Conservation (phyloP, 192 early-diverging fungal genomes). For the Coemansia sp. region DNA sequence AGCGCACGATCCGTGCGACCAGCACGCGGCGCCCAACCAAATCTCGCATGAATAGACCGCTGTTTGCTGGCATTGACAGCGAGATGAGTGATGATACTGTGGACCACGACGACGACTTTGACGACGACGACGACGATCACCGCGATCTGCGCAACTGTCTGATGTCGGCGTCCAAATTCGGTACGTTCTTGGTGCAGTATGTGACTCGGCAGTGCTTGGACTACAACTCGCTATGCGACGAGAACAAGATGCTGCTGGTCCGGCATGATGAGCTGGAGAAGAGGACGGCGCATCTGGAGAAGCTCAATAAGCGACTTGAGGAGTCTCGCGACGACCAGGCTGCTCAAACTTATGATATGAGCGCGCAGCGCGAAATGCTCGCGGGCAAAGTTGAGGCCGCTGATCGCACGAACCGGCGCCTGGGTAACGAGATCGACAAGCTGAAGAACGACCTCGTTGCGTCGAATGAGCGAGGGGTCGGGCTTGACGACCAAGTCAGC, state of each 20-base stretch:
- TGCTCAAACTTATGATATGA: slow-evolving; percentile 42
- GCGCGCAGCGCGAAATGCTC: slow-evolving; percentile 24
- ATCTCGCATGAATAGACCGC: slow-evolving; percentile 29
- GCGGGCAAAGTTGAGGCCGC: slow-evolving; percentile 26
- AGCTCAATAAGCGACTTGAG: slow-evolving; percentile 33
- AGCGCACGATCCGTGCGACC: slow-evolving; percentile 25
- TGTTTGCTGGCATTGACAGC: slow-evolving; percentile 29
- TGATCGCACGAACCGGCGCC: slow-evolving; percentile 28
- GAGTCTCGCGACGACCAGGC: slow-evolving; percentile 47
- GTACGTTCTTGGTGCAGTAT: slow-evolving; percentile 54
- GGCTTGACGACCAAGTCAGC: slow-evolving; percentile 57
- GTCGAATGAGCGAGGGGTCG: slow-evolving; percentile 63
- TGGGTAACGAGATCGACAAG: slow-evolving; percentile 61
- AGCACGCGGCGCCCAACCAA: slow-evolving; percentile 42
- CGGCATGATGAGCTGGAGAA: slow-evolving; percentile 40
- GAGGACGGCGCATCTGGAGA: slow-evolving; percentile 22
- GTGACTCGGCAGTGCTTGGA: slow-evolving; percentile 51
- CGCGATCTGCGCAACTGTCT: slow-evolving; percentile 46
- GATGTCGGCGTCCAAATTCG: slow-evolving; percentile 44
- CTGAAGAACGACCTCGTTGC: slow-evolving; percentile 58
- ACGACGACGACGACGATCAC: slow-evolving; percentile 36
- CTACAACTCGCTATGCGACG: slow-evolving; percentile 38
- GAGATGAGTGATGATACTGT: slow-evolving; percentile 37
- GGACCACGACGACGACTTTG: slow-evolving; percentile 26
- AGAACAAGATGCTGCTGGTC: slow-evolving; percentile 21